Evolutionary conservation across 2,329 filamentous ascomycete species (phyloP), one percentile per base, ranked within the genome.

Genomic region (Ceratocystis destructans): DNA sequence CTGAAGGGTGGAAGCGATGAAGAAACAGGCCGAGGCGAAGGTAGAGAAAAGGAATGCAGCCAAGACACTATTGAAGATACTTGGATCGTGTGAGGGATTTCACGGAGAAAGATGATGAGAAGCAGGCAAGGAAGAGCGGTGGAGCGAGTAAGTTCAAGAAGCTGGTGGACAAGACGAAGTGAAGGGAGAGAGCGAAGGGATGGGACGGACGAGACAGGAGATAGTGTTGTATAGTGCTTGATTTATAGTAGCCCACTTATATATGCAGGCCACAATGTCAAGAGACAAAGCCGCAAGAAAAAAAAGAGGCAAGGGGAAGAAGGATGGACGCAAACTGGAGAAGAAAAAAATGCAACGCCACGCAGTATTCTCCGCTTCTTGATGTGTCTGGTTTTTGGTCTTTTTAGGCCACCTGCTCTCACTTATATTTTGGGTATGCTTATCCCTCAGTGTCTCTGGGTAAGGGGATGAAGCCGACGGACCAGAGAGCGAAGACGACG

Each of bases 231-330:
- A 20, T 37, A 59, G 17, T 59, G 28, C 15, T 31, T 12, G 50
- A 55, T 31, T 59, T n/a, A 37, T 59, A 59, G 33, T 59, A 59
- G 28, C 55, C 55, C 28, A 59, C 55, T 59, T 59, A 59, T 59
- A 59, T 59, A 59, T 59, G 55, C 55, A 59, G 55, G 55, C 55
- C 15, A 46, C 61, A 50, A 41, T 46, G 41, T 63, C 41, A 28
- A 48, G 28, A 22, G 33, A 63, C 22, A 48, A 59, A 59, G 55
- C 55, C 5, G 55, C 55, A 59, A 28, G 22, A 20, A 63, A 50
- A 33, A 44, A 25, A 44, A 33, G 28, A 63, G 25, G 1, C 10
- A 48, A 48, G 15, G 41, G 20, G 15, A 63, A 31, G 12, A 50
- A 48, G 41, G 25, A 50, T n/a, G 15, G 20, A 62, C 10, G n/a